Percentiles rank a stretch among this genome's conserved stretches.
These are phyloP conservation scores for Thinopyrum elongatum DNA, from an alignment of 176 grass and related monocot genomes.

Conservation along the genomic window DNA sequence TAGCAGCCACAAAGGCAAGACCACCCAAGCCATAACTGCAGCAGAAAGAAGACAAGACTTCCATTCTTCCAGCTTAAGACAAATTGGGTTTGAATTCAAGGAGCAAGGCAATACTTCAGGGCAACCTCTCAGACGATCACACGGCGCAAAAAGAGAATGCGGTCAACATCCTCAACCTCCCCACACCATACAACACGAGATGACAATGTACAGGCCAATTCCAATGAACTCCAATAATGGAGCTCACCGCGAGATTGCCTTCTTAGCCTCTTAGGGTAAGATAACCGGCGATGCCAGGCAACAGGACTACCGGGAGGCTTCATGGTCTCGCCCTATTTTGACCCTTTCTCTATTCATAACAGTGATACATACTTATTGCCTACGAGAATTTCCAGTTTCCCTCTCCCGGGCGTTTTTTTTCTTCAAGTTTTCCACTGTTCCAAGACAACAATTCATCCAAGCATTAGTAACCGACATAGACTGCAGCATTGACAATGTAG, in stretches of 20 bases:
- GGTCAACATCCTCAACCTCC: neutral
- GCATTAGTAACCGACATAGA: slow-evolving; percentile 69
- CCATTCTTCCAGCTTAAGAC: neutral
- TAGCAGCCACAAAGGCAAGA: neutral
- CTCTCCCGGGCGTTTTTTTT: too few relatives aligned
- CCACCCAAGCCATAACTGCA: neutral
- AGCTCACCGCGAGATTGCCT: neutral
- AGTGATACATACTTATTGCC: neutral
- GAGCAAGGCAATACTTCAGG: neutral
- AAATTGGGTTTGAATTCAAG: neutral
- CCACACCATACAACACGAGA: neutral
- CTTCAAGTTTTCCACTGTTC: neutral
- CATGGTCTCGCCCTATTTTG: neutral
- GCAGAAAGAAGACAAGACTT: neutral
- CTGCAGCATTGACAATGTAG: slow-evolving; percentile 88
- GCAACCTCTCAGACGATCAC: neutral
- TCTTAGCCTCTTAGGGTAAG: neutral
- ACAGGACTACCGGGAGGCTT: neutral
- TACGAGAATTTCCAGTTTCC: neutral
- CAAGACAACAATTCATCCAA: neutral
- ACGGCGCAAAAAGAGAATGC: neutral
- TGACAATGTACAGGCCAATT: neutral
- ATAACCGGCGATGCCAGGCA: neutral
- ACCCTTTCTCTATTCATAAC: neutral
- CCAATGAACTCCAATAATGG: neutral